These are phyloP conservation scores for Lonicera japonica DNA, from an alignment of 129 eudicot genomes.

Conservation along the genomic window DNA sequence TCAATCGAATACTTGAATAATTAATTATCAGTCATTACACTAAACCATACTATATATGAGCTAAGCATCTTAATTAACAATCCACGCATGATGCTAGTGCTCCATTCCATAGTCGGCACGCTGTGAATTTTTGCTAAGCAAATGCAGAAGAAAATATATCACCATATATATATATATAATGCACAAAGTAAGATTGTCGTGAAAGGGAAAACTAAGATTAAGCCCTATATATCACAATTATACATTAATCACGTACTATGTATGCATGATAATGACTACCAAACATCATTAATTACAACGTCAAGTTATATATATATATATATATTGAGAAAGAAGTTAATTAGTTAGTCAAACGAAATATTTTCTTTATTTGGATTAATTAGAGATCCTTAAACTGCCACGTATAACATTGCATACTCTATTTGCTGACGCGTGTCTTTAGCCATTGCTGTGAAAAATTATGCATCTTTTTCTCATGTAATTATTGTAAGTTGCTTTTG, in stretches of 20 bases:
- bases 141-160: neutral
- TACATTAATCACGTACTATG: neutral
- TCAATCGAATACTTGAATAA: no score
- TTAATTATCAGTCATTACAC: no score
- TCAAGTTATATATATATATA: neutral
- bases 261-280: conserved; percentile 6
- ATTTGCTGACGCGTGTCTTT: neutral
- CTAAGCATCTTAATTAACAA: no score
- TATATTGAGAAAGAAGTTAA: no score
- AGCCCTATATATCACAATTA: neutral
- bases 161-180: no score
- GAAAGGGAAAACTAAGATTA: neutral
- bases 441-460: no score
- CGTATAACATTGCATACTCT: neutral
- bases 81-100: neutral
- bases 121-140: neutral
- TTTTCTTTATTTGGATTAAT: neutral
- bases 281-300: no score
- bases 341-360: neutral
- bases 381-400: conserved; percentile 4
- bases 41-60: no score
- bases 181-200: neutral
- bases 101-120: neutral
- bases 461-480: neutral
- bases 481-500: no score